These are phyloP conservation scores for Drosera spatulata DNA, from an alignment of 179 eudicot species.

Conservation along the genomic window DNA sequence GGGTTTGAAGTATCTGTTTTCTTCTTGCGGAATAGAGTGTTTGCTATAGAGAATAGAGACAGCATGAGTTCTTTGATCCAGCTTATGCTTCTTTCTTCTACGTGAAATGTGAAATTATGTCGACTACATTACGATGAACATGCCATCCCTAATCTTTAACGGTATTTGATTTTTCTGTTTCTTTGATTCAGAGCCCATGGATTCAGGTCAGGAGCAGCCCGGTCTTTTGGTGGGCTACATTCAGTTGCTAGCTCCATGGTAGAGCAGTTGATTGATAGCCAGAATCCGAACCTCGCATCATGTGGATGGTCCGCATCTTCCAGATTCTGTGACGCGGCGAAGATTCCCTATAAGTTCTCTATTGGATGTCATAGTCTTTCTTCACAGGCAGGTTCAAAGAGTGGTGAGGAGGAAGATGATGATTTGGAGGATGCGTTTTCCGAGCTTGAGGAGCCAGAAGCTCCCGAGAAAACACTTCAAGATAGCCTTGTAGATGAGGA, in stretches of 20 bases:
- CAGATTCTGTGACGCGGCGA: constrained; percentile 14
- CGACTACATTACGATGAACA: not conserved
- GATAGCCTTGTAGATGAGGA: constrained; percentile 3
- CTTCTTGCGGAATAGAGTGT: not conserved
- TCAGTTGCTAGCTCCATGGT: constrained; percentile 9
- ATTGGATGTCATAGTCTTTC: constrained; percentile 30
- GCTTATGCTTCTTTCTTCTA: not conserved
- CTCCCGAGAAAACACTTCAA: constrained; percentile 6
- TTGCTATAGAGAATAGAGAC: not conserved
- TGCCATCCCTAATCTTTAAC: not conserved
- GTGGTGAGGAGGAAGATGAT: constrained; percentile 49
- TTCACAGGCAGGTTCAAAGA: constrained; percentile 44
- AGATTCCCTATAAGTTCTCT: constrained; percentile 15
- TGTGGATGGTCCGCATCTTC: constrained; percentile 17
- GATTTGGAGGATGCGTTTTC: constrained; percentile 79
- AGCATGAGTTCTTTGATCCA: not conserved
- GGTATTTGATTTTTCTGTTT: not conserved
- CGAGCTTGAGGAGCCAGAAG: constrained; percentile 49
- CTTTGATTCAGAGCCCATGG: constrained; percentile 17
- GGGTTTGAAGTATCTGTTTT: not conserved
- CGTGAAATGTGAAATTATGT: too few species aligned
- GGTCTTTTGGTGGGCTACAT: constrained; percentile 21
- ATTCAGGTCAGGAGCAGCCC: constrained; percentile 18
- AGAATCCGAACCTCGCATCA: constrained; percentile 8
- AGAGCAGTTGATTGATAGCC: constrained; percentile 12